Conservation (phyloP, 2,329 filamentous ascomycete species). For the Fusarium gaditjirri region DNA sequence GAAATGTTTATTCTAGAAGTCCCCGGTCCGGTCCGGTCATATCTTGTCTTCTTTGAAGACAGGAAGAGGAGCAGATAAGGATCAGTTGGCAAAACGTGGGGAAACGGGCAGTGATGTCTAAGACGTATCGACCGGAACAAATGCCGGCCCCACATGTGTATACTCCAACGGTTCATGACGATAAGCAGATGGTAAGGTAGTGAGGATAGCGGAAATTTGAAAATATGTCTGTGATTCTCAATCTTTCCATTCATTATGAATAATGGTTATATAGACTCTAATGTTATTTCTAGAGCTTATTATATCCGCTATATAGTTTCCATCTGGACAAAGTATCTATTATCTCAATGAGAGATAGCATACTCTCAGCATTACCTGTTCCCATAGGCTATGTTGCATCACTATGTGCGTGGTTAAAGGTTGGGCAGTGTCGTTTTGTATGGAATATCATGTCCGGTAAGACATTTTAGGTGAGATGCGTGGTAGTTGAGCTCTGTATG, state of each 20-base stretch:
- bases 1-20: neutral
- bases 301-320: neutral
- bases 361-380: neutral
- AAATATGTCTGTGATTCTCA: neutral
- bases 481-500: neutral
- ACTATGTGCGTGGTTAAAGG: neutral
- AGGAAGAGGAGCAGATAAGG: neutral
- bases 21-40: constrained; percentile 32
- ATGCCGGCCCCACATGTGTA: constrained; percentile 37
- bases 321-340: neutral
- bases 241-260: neutral
- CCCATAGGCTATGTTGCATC: neutral
- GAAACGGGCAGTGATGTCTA: constrained; percentile 5
- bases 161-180: neutral
- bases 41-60: constrained; percentile 2
- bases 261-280: neutral
- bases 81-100: constrained; percentile 6
- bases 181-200: neutral
- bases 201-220: neutral
- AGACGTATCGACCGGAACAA: constrained; percentile 37
- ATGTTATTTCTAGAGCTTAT: neutral
- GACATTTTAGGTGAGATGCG: neutral
- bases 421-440: neutral
- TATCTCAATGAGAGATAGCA: neutral
- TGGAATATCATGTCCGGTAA: constrained; percentile 36